Percentiles rank a stretch among this genome's conserved stretches.
Conservation (phyloP, 768 basidiomycete genomes). For the Gloeostereum incarnatum region DNA sequence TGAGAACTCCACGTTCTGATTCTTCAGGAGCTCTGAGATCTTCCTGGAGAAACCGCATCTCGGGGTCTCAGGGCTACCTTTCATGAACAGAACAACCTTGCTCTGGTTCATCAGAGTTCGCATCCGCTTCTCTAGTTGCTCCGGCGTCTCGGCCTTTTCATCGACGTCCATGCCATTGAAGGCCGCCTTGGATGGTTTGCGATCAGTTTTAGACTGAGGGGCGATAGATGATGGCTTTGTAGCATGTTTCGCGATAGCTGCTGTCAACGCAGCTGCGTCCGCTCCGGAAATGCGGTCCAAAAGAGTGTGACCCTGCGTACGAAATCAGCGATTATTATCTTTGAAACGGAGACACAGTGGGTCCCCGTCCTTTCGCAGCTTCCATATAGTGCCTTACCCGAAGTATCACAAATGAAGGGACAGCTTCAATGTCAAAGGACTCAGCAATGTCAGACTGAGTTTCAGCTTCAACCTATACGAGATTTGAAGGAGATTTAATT, state of each 20-base stretch:
- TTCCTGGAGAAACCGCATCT: conserved; percentile 82
- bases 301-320: conserved; percentile 74
- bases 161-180: background rate
- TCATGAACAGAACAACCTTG: conserved; percentile 85
- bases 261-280: conserved; percentile 58
- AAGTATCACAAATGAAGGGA: conserved; percentile 79
- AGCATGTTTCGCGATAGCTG: conserved; percentile 51
- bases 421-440: conserved; percentile 85
- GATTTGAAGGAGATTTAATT: background rate
- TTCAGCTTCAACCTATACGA: conserved; percentile 75
- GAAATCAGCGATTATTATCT: background rate
- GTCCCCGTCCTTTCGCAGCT: background rate
- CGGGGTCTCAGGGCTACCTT: conserved; percentile 69
- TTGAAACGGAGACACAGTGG: background rate
- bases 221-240: conserved; percentile 20
- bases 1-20: conserved; percentile 55
- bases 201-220: conserved; percentile 42
- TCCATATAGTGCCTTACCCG: conserved; percentile 38
- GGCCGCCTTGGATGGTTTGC: conserved; percentile 17
- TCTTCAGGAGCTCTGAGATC: conserved; percentile 58
- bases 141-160: conserved; percentile 40
- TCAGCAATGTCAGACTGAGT: conserved; percentile 76
- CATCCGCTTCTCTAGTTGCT: conserved; percentile 61
- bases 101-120: conserved; percentile 67
- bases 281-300: conserved; percentile 74